Conservation (phyloP, 345 rosid genomes). For the Psidium guajava region DNA sequence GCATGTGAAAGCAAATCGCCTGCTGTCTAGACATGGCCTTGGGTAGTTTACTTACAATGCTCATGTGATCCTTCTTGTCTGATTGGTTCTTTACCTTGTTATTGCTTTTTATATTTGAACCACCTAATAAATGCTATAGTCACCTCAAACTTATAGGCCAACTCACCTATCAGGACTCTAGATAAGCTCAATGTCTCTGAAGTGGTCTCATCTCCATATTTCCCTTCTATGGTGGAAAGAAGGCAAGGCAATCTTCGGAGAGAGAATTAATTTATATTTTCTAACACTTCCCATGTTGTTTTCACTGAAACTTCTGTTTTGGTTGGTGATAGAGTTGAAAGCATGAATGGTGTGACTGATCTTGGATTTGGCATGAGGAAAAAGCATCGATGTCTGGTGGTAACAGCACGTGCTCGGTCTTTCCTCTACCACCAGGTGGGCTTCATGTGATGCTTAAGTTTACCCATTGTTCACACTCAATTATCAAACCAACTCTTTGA, state of each 20-base stretch:
- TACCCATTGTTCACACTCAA: not conserved
- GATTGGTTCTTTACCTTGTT: not conserved
- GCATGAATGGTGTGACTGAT: conserved; percentile 10
- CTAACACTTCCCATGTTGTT: conserved; percentile 8
- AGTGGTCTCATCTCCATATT: conserved; percentile 52
- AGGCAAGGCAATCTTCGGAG: conserved; percentile 9
- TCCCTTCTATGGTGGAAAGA: conserved; percentile 46
- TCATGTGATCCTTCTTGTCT: not conserved
- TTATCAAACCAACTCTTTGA: not conserved
- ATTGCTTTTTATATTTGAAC: not conserved
- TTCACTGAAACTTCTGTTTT: conserved; percentile 10
- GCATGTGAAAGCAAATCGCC: not conserved
- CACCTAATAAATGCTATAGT: not conserved
- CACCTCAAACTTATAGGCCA: conserved; percentile 37
- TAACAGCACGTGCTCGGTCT: conserved; percentile 66
- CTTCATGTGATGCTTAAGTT: not conserved
- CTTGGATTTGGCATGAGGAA: conserved; percentile 52
- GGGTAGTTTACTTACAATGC: not conserved
- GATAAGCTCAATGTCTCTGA: conserved; percentile 65
- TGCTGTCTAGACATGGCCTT: not conserved
- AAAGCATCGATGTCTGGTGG: conserved; percentile 50
- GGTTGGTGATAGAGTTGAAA: not conserved
- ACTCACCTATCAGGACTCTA: conserved; percentile 66
- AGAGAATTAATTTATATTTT: conserved; percentile 15
- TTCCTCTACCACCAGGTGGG: conserved; percentile 93